Conservation (phyloP, 108 stramenopile genomes). For the Pseudonitzschia delicatissima region DNA sequence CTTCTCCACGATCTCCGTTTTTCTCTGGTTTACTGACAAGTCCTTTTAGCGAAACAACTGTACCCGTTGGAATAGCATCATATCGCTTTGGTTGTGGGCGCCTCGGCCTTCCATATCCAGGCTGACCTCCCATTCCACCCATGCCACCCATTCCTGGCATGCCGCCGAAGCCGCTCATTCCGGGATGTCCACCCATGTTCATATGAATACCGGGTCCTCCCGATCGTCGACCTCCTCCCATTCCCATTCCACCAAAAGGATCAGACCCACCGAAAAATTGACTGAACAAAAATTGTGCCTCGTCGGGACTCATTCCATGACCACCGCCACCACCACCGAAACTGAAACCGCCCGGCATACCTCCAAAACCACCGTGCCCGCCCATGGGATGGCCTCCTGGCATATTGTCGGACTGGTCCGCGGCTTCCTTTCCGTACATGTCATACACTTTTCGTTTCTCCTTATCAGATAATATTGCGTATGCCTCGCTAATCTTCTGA, state of each 20-base stretch:
- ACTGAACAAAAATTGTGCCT: constrained; percentile 73
- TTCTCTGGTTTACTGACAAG: constrained; percentile 62
- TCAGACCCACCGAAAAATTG: constrained; percentile 79
- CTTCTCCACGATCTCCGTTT: constrained; percentile 82
- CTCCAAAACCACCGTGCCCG: constrained; percentile 43
- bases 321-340: constrained; percentile 47
- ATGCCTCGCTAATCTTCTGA: constrained; percentile 86
- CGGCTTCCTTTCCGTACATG: constrained; percentile 78
- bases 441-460: constrained; percentile 87
- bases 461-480: constrained; percentile 70
- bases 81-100: constrained; percentile 49
- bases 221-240: constrained; percentile 24
- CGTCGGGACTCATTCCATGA: constrained; percentile 77
- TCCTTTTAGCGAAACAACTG: constrained; percentile 78
- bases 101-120: constrained; percentile 17
- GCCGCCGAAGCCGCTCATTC: constrained; percentile 28
- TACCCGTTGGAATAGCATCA: constrained; percentile 78
- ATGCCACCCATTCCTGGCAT: constrained; percentile 39
- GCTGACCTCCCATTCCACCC: too few species aligned
- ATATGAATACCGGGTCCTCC: constrained; percentile 41
- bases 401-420: constrained; percentile 61
- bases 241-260: constrained; percentile 79
- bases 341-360: constrained; percentile 47
- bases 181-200: constrained; percentile 43
- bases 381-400: constrained; percentile 32